Conservation (phyloP, 129 eudicot species). For the Deinandra increscens region DNA sequence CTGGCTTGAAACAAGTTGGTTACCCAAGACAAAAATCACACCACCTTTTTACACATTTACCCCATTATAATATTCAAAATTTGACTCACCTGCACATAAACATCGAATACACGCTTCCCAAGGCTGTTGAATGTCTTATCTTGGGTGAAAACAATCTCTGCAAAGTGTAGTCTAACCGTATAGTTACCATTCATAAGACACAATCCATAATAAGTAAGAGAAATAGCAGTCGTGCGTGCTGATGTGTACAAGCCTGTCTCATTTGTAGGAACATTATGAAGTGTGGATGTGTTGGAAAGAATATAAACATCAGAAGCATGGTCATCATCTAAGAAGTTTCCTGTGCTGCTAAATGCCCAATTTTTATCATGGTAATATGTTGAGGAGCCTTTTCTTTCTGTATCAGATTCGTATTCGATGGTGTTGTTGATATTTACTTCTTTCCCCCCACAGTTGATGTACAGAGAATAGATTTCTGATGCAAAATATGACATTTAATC, state of each 20-base stretch:
- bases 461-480: conserved; percentile 49
- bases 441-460: conserved; percentile 81
- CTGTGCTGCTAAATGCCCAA: conserved; percentile 92
- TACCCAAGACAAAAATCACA: background rate
- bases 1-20: background rate
- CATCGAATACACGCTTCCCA: conserved; percentile 78
- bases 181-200: conserved; percentile 81
- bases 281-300: conserved; percentile 47
- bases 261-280: conserved; percentile 34
- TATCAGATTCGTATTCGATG: conserved; percentile 51
- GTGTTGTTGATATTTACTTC: conserved; percentile 36
- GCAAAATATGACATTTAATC: conserved; percentile 11
- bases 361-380: conserved; percentile 43
- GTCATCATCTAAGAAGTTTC: conserved; percentile 78
- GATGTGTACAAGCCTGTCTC: conserved; percentile 50
- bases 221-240: conserved; percentile 74
- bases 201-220: conserved; percentile 82
- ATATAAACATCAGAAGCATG: conserved; percentile 58
- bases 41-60: background rate
- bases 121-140: conserved; percentile 65
- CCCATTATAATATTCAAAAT: background rate
- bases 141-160: conserved; percentile 66
- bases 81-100: conserved; percentile 66
- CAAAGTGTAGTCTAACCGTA: conserved; percentile 75
- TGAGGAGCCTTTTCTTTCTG: conserved; percentile 70